Evolutionary conservation across 768 basidiomycete genomes (phyloP).

Genomic region (Mycena belliarum): DNA sequence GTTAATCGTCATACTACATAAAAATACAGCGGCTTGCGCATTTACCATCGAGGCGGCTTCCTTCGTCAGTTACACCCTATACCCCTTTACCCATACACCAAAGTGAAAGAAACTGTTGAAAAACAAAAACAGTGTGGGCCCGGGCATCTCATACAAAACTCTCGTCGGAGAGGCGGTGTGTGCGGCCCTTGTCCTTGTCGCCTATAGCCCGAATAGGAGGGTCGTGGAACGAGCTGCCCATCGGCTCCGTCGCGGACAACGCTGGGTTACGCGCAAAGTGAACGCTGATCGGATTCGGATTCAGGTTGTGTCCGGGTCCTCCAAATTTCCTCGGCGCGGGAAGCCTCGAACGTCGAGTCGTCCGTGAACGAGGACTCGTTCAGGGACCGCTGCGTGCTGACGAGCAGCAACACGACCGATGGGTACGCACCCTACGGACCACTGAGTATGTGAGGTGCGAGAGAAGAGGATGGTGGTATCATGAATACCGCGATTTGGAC

Average conservation of each 20-base stretch:
- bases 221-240: neutral
- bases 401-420: constrained; percentile 16
- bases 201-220: no score
- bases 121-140: neutral
- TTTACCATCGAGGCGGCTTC: neutral
- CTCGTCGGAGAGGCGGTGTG: constrained; percentile 7
- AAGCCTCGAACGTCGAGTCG: neutral
- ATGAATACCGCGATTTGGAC: constrained; percentile 4
- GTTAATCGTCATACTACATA: neutral
- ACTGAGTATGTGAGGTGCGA: neutral
- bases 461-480: neutral
- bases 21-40: neutral
- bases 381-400: constrained; percentile 14
- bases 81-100: neutral
- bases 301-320: neutral
- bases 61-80: neutral
- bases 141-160: constrained; percentile 1
- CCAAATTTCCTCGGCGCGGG: neutral
- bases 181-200: neutral
- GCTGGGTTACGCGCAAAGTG: constrained; percentile 7
- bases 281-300: neutral
- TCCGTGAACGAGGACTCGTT: constrained; percentile 13
- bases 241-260: neutral
- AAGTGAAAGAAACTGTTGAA: neutral
- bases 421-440: constrained; percentile 14